Conservation (phyloP, 1,139 yeast species). For the Pichia norvegensis region DNA sequence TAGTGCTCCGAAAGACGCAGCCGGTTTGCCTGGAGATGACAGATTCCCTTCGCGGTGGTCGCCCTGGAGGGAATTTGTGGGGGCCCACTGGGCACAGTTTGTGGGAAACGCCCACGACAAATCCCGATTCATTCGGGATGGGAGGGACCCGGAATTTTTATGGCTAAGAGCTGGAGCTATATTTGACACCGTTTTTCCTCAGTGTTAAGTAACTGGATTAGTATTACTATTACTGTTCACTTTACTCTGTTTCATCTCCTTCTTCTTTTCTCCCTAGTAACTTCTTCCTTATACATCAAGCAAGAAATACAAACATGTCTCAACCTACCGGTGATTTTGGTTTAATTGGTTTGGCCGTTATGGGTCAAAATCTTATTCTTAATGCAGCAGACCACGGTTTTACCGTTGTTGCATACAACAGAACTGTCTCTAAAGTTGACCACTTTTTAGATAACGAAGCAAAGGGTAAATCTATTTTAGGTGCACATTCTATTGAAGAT, state of each 20-base stretch:
- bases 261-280: neutral
- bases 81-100: neutral
- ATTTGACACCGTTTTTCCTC: neutral
- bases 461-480: conserved; percentile 90
- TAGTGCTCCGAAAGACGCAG: neutral
- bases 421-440: conserved; percentile 94
- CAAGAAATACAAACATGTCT: conserved; percentile 16
- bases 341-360: conserved; percentile 98
- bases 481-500: conserved; percentile 90
- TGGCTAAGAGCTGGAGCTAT: neutral
- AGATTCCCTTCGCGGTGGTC: neutral
- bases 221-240: too few species aligned
- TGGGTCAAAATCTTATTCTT: conserved; percentile 98
- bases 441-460: conserved; percentile 91
- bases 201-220: too few species aligned
- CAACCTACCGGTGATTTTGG: conserved; percentile 82
- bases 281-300: neutral
- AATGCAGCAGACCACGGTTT: conserved; percentile 98
- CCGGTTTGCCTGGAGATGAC: too few species aligned
- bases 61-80: neutral
- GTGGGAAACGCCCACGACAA: neutral
- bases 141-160: neutral
- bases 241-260: too few species aligned
- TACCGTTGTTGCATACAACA: conserved; percentile 97
- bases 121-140: too few species aligned